Percentiles rank a stretch among this genome's conserved stretches.
These are phyloP conservation scores for Scleromitrula shiraiana DNA, from an alignment of 2,329 filamentous ascomycete genomes.

Conservation along the genomic window DNA sequence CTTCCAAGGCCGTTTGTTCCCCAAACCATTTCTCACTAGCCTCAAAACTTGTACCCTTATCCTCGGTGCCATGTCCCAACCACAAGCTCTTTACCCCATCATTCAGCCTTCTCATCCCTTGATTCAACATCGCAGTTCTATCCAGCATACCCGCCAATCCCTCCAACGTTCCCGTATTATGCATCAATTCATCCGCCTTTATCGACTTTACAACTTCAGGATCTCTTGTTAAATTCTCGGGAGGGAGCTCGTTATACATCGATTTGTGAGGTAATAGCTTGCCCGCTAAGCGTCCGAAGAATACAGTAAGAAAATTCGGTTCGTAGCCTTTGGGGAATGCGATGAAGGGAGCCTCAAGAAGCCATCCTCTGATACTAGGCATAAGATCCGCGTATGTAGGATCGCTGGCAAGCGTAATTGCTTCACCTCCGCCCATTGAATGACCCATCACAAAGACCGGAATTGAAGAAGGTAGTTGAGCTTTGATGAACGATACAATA, in stretches of 20 bases:
- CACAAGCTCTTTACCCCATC: constrained; percentile 55
- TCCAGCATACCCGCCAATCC: constrained; percentile 72
- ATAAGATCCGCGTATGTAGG: constrained; percentile 46
- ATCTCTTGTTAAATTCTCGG: constrained; percentile 60
- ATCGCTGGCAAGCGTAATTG: constrained; percentile 51
- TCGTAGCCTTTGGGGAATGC: constrained; percentile 57
- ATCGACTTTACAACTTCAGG: constrained; percentile 52
- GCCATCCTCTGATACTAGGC: constrained; percentile 58
- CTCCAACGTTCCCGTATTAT: constrained; percentile 81
- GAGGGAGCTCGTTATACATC: constrained; percentile 51
- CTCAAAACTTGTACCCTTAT: constrained; percentile 59
- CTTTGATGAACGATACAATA: constrained; percentile 65
- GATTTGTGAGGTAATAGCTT: constrained; percentile 60
- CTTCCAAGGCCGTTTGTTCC: constrained; percentile 44
- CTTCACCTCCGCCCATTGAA: constrained; percentile 81
- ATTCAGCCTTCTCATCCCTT: constrained; percentile 45
- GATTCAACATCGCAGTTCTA: constrained; percentile 53
- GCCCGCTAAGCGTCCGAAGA: constrained; percentile 58
- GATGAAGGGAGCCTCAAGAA: constrained; percentile 74
- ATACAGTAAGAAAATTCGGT: constrained; percentile 56
- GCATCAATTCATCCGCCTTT: constrained; percentile 60
- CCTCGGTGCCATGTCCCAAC: constrained; percentile 68
- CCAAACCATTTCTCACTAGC: constrained; percentile 59
- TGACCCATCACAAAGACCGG: constrained; percentile 84
- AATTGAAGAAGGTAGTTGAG: constrained; percentile 42